Percentiles rank a stretch among this genome's conserved stretches.
Evolutionary conservation across 148 eudicot species (phyloP).

Genomic region (Fagopyrum homotropicum): DNA sequence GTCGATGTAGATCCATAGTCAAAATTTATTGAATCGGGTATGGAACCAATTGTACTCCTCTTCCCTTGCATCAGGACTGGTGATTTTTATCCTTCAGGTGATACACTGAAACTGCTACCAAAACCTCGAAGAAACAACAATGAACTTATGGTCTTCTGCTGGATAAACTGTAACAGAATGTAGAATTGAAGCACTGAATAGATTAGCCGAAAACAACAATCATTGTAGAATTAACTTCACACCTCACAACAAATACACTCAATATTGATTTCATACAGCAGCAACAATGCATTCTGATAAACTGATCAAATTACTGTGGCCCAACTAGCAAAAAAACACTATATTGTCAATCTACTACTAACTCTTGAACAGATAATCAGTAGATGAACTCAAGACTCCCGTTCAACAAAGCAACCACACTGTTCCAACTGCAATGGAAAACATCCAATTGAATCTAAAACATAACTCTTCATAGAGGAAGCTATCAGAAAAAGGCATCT

Average conservation of each 20-base stretch:
- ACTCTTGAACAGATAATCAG: background rate
- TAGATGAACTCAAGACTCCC: background rate
- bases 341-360: background rate
- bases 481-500: background rate
- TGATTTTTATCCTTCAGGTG: slow-evolving; percentile 11
- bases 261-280: background rate
- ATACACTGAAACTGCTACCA: slow-evolving; percentile 5
- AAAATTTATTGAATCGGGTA: slow-evolving; percentile 62
- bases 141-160: slow-evolving; percentile 10
- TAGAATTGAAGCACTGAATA: background rate
- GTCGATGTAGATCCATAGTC: slow-evolving; percentile 57
- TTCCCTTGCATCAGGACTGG: slow-evolving; percentile 77
- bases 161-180: slow-evolving; percentile 25
- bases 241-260: background rate
- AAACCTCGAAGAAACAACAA: background rate
- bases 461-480: background rate
- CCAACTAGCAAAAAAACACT: background rate
- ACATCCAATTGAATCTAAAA: background rate
- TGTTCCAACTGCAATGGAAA: background rate
- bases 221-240: background rate
- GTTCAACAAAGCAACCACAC: background rate
- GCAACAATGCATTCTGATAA: background rate
- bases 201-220: background rate
- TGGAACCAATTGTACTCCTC: slow-evolving; percentile 66
- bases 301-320: background rate